phyloP scores from a whole-genome alignment of 805 yeast species.

The Candida endomychidarum region DNA sequence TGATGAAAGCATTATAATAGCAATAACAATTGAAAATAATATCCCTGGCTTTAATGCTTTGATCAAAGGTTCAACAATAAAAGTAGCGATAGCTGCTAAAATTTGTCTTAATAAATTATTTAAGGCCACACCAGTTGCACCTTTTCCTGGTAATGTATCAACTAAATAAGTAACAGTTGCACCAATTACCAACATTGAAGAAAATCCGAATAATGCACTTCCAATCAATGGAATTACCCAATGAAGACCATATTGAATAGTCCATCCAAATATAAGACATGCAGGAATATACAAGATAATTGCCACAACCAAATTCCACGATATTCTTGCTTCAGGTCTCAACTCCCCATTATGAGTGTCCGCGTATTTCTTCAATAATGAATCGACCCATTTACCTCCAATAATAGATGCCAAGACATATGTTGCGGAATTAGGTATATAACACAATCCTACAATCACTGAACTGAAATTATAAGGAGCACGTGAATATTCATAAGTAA shows the following conservation, averaged over 20 bases:
- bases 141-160: conserved; percentile 82
- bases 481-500: conserved; percentile 59
- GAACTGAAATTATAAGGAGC: conserved; percentile 70
- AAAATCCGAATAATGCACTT: conserved; percentile 77
- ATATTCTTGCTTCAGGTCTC: conserved; percentile 76
- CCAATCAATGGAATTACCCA: conserved; percentile 85
- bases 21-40: conserved; percentile 64
- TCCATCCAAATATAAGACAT: conserved; percentile 79
- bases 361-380: conserved; percentile 50
- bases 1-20: conserved; percentile 49
- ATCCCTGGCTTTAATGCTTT: conserved; percentile 70
- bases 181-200: conserved; percentile 82
- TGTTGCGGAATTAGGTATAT: conserved; percentile 80
- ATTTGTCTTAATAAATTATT: conserved; percentile 73
- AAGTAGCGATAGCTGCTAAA: conserved; percentile 74
- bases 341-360: conserved; percentile 60
- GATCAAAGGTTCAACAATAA: conserved; percentile 69
- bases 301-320: conserved; percentile 70
- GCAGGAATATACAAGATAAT: conserved; percentile 63
- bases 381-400: conserved; percentile 82
- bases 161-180: conserved; percentile 78
- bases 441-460: conserved; percentile 68
- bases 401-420: conserved; percentile 73
- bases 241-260: conserved; percentile 58
- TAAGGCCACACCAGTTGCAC: conserved; percentile 86